A percentile compares a stretch with the other conserved stretches of the same genome.
These are phyloP conservation scores for Fraxinus nigra DNA, from an alignment of 305 asterid genomes.

Conservation along the genomic window DNA sequence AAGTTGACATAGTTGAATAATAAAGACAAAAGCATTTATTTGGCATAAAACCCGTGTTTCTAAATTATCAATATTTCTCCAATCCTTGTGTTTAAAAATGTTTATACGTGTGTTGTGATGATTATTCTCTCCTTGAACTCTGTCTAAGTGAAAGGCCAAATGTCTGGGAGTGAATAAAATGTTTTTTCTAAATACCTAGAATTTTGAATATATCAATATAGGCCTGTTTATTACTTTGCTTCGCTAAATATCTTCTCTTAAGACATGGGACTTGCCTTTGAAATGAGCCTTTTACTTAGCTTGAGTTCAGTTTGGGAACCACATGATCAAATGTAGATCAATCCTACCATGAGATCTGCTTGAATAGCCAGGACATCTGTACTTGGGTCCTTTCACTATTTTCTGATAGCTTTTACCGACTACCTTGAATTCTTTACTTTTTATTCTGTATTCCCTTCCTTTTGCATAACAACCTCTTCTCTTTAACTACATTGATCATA, in stretches of 20 bases:
- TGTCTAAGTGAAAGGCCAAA: not conserved
- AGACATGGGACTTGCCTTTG: not conserved
- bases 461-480: not conserved
- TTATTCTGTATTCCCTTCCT: not conserved
- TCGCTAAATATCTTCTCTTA: not conserved
- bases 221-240: not conserved
- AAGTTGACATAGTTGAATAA: not conserved
- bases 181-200: not conserved
- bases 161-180: not conserved
- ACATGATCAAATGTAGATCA: not conserved
- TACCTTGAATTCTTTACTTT: not conserved
- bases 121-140: not conserved
- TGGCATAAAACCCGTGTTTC: not conserved
- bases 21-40: not conserved
- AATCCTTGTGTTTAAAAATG: not conserved
- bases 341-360: not conserved
- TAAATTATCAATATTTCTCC: not conserved
- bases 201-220: not conserved
- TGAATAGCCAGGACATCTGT: not conserved
- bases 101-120: not conserved
- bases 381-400: not conserved
- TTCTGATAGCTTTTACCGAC: not conserved
- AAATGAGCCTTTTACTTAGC: conserved; percentile 5
- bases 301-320: conserved; percentile 3
- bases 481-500: not conserved